Conservation (phyloP, 108 stramenopile genomes). For the Nannochloropsis oceanica region DNA sequence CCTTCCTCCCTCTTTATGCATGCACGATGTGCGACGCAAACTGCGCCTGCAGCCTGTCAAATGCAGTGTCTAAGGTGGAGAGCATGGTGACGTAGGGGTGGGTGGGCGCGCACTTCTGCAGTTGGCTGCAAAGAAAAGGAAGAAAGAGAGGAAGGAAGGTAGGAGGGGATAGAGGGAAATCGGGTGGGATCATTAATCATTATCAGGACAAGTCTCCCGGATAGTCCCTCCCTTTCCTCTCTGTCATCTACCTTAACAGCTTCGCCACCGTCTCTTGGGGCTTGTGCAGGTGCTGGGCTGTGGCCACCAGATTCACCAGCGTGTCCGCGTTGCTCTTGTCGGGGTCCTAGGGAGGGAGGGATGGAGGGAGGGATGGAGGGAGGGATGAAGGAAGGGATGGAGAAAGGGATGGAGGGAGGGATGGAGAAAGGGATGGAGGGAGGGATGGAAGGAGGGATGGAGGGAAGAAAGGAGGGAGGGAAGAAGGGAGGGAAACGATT, state of each 20-base stretch:
- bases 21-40: neutral
- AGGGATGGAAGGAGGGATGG: constrained; percentile 27
- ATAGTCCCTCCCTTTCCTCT: neutral
- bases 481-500: no score
- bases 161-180: neutral
- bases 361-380: neutral
- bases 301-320: constrained; percentile 73
- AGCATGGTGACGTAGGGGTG: neutral
- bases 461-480: constrained; percentile 43
- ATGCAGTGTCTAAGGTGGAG: neutral
- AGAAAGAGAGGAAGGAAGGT: no score
- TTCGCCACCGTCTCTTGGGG: constrained; percentile 15
- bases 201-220: no score
- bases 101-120: neutral
- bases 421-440: constrained; percentile 27
- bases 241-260: neutral
- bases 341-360: neutral
- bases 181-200: neutral
- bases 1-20: neutral
- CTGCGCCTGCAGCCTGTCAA: neutral
- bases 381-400: neutral
- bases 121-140: neutral
- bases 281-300: constrained; percentile 61
- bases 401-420: neutral
- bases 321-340: constrained; percentile 61